Evolutionary conservation across 2,329 filamentous ascomycete species (phyloP).

Genomic region (Ceratocystis albifundus): DNA sequence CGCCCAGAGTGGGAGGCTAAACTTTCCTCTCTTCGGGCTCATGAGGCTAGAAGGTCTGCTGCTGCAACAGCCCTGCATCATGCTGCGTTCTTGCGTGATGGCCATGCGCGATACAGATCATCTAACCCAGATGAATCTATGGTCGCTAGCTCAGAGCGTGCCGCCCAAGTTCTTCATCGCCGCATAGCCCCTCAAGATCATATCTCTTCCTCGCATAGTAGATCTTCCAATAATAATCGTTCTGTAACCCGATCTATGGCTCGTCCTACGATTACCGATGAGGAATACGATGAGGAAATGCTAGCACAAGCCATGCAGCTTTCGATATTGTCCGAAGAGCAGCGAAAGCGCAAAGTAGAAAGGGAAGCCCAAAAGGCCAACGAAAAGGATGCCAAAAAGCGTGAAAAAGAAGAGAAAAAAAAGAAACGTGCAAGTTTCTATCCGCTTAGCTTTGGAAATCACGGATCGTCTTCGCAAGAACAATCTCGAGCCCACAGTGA

Average conservation of each 20-base stretch:
- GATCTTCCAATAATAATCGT: not conserved
- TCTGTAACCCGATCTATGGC: no score
- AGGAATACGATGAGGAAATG: conserved; percentile 96
- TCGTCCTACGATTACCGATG: conserved; percentile 34
- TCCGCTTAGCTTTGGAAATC: conserved; percentile 35
- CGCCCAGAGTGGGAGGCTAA: conserved; percentile 93
- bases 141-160: not conserved
- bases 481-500: not conserved
- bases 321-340: conserved; percentile 85
- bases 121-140: not conserved
- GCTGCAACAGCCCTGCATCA: conserved; percentile 91
- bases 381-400: conserved; percentile 72
- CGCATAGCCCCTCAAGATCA: not conserved
- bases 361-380: conserved; percentile 64
- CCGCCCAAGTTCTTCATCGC: not conserved
- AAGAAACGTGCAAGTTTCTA: conserved; percentile 46
- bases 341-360: conserved; percentile 74
- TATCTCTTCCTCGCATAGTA: not conserved
- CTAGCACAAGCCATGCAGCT: conserved; percentile 91
- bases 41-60: conserved; percentile 74
- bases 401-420: conserved; percentile 82
- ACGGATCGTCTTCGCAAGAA: conserved; percentile 16
- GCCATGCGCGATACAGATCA: conserved; percentile 31
- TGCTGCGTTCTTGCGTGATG: conserved; percentile 71
- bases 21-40: conserved; percentile 68